These are phyloP conservation scores for Silene uniflora DNA, from an alignment of 148 eudicot genomes.

Conservation along the genomic window DNA sequence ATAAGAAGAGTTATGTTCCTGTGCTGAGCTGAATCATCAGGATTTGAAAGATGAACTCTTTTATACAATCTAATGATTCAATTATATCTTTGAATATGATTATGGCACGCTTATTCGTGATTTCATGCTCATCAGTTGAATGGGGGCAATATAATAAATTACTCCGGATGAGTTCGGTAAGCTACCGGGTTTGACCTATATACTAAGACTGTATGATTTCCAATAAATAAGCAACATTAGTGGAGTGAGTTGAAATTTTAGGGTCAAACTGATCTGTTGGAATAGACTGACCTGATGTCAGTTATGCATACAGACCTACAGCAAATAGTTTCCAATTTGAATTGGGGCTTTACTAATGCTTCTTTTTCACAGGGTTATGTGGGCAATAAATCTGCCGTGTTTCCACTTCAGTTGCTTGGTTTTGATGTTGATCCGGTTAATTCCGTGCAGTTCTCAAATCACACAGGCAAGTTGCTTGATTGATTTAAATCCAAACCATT, in stretches of 20 bases:
- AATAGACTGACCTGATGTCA: too few relatives aligned
- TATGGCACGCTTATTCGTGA: neutral
- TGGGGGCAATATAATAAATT: neutral
- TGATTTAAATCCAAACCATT: conserved; percentile 7
- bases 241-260: too few relatives aligned
- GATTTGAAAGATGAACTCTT: neutral
- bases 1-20: neutral
- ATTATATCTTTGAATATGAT: neutral
- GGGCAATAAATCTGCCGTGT: conserved; percentile 96
- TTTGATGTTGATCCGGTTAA: conserved; percentile 94
- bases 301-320: too few relatives aligned
- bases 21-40: neutral
- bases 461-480: conserved; percentile 83
- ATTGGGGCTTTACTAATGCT: neutral
- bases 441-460: conserved; percentile 97
- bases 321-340: neutral
- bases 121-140: neutral
- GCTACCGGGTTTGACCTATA: too few relatives aligned
- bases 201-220: too few relatives aligned
- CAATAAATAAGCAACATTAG: too few relatives aligned
- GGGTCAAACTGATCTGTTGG: too few relatives aligned
- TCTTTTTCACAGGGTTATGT: conserved; percentile 68
- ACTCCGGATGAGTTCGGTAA: neutral
- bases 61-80: neutral
- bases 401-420: conserved; percentile 91